Evolutionary conservation across 2,329 filamentous ascomycete species (phyloP).

Genomic region (Calonectria henricotiae): DNA sequence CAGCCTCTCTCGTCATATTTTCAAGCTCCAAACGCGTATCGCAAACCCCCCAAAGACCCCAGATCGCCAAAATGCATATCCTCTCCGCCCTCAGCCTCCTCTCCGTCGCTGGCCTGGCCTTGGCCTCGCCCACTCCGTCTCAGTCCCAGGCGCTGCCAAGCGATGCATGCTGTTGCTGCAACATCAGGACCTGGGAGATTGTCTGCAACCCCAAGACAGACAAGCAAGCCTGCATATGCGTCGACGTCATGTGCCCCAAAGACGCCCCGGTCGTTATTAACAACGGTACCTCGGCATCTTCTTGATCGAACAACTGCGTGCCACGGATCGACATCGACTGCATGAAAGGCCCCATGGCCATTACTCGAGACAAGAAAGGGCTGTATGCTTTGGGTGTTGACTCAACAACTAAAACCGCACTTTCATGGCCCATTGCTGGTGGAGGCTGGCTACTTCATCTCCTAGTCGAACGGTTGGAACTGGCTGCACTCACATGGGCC

Average conservation of each 20-base stretch:
- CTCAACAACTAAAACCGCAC: not conserved
- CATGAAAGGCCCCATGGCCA: too few relatives aligned
- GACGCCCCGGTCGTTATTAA: conserved; percentile 2
- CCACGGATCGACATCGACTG: not conserved
- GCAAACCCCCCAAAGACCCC: not conserved
- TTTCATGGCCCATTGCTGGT: too few relatives aligned
- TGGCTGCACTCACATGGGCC: too few relatives aligned
- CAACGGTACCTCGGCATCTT: not conserved
- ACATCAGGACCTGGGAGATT: conserved; percentile 13
- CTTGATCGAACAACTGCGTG: not conserved
- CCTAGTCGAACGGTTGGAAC: not conserved
- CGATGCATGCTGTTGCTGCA: conserved; percentile 15
- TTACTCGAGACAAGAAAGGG: too few relatives aligned
- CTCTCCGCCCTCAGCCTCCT: conserved; percentile 8
- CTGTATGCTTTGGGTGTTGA: too few relatives aligned
- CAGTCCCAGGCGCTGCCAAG: not conserved
- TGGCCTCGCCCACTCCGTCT: not conserved
- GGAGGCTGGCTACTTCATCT: conserved; percentile 2
- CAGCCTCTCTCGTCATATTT: not conserved
- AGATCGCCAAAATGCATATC: conserved; percentile 1
- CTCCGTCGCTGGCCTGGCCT: conserved; percentile 1
- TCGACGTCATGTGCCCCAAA: conserved; percentile 7
- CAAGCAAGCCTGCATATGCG: conserved; percentile 8
- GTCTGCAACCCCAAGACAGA: conserved; percentile 13
- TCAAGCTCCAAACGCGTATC: not conserved